Conservation (phyloP, 768 basidiomycete genomes). For the Tremella yokohamensis region DNA sequence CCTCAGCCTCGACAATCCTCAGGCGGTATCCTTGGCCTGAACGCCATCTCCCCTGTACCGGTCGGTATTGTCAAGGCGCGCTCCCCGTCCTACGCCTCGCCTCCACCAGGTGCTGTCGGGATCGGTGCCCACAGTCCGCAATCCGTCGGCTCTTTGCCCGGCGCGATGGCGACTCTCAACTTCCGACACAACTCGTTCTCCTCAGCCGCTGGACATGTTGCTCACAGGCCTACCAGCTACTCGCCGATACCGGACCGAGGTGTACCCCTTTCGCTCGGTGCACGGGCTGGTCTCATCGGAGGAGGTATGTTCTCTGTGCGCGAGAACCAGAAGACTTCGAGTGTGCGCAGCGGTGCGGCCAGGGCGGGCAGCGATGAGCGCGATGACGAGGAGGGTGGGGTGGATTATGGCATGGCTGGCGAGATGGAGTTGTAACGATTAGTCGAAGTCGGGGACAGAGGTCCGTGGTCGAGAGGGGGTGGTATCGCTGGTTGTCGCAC, state of each 20-base stretch:
- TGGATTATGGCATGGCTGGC: constrained; percentile 37
- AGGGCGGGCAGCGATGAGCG: constrained; percentile 32
- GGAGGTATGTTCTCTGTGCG: constrained; percentile 42
- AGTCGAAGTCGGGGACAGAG: too few relatives aligned
- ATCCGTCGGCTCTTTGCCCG: constrained; percentile 30
- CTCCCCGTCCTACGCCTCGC: constrained; percentile 12
- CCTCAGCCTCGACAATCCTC: constrained; percentile 4
- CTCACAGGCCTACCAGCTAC: constrained; percentile 3
- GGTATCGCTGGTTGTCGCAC: too few relatives aligned
- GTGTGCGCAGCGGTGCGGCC: constrained; percentile 32
- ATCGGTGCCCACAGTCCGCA: constrained; percentile 12
- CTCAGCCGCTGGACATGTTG: neutral
- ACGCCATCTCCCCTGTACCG: constrained; percentile 10
- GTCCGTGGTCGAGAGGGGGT: too few relatives aligned
- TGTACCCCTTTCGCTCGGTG: constrained; percentile 20
- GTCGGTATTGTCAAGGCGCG: constrained; percentile 8
- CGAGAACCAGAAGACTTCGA: constrained; percentile 21
- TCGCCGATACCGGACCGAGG: constrained; percentile 25
- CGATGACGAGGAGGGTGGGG: constrained; percentile 41
- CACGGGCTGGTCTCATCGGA: constrained; percentile 28
- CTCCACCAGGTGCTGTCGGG: constrained; percentile 18
- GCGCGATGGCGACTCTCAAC: constrained; percentile 28
- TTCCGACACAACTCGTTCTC: constrained; percentile 19
- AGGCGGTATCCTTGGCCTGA: constrained; percentile 4
- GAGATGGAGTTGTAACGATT: constrained; percentile 40